A percentile compares a stretch with the other conserved stretches of the same genome.
Evolutionary conservation across 2,329 filamentous ascomycete genomes (phyloP).

Genomic region (Rhytidhysteron rufulum): DNA sequence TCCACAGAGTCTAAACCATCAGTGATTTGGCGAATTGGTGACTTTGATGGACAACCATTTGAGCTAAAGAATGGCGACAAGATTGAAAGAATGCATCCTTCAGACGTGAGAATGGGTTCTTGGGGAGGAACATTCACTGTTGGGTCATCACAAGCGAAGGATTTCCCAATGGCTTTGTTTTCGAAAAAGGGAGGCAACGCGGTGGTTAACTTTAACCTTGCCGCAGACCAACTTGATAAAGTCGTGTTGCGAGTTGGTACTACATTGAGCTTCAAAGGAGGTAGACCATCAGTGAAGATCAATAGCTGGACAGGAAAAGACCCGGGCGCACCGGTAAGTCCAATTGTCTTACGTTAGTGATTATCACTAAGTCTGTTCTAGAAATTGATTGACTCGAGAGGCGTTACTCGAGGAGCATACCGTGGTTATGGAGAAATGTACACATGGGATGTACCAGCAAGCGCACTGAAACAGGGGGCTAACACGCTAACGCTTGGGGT

Average conservation of each 20-base stretch:
- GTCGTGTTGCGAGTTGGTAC: too few relatives aligned
- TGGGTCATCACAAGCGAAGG: too few relatives aligned
- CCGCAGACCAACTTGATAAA: too few relatives aligned
- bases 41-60: constrained; percentile 19
- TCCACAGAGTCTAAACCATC: constrained; percentile 13
- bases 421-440: constrained; percentile 20
- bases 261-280: too few relatives aligned
- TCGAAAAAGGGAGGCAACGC: too few relatives aligned
- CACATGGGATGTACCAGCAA: constrained; percentile 18
- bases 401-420: constrained; percentile 19
- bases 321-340: too few relatives aligned
- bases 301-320: too few relatives aligned
- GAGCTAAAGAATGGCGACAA: constrained; percentile 23
- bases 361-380: constrained; percentile 6
- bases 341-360: too few relatives aligned
- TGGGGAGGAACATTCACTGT: too few relatives aligned
- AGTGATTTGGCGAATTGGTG: constrained; percentile 18
- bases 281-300: too few relatives aligned
- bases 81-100: constrained; percentile 21
- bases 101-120: constrained; percentile 17
- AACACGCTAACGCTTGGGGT: constrained; percentile 18
- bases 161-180: too few relatives aligned
- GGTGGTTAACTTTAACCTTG: too few relatives aligned
- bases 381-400: constrained; percentile 19
- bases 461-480: constrained; percentile 14